Evolutionary conservation across 345 rosid species (phyloP), one percentile per base, ranked within the genome.

Genomic region (Eucalyptus pauciflora): DNA sequence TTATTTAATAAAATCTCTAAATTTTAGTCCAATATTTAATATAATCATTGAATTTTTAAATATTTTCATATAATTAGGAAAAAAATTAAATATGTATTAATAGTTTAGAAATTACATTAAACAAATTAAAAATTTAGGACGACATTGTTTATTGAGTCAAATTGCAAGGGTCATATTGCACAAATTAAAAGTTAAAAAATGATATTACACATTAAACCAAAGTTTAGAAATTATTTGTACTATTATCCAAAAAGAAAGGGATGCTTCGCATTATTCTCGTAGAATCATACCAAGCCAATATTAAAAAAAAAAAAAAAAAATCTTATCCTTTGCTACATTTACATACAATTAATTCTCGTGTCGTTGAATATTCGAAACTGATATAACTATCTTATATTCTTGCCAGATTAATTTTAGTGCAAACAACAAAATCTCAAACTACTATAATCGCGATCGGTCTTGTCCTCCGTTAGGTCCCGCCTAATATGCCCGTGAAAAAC

Each of bases 161-260:
- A 56, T 1, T 24, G 25, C 1, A 56, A 22, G 0, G 1, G 1
- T 22, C 0, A 2, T 0, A 10, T 56, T 24, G 1, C 0, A 24
- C 62, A 56, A 56, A 25, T 56, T 56, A 56, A 24, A 56, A 56
- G 62, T 56, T 56, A 9, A 56, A 56, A 4, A 22, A 24, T 10
- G 29, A 24, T 56, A 9, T 56, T 56, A 1, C 0, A 4, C 1
- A 4, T 56, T 4, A 56, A 24, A 56, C 2, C 3, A 56, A 56
- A 10, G 8, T 29, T 6, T 0, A 0, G 4, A 1, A 1, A 8
- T 56, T 10, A 24, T 56, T 9, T 56, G 5, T 60, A 12, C 2
- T 6, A 29, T 13, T 58, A 58, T 58, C 3, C 29, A 7, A 52
- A 52, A 7, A 7, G 16, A 51, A 17, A 7, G 1, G 24, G 1